Conservation (phyloP, 2,329 filamentous ascomycete genomes). For the Nigrospora oryzae region DNA sequence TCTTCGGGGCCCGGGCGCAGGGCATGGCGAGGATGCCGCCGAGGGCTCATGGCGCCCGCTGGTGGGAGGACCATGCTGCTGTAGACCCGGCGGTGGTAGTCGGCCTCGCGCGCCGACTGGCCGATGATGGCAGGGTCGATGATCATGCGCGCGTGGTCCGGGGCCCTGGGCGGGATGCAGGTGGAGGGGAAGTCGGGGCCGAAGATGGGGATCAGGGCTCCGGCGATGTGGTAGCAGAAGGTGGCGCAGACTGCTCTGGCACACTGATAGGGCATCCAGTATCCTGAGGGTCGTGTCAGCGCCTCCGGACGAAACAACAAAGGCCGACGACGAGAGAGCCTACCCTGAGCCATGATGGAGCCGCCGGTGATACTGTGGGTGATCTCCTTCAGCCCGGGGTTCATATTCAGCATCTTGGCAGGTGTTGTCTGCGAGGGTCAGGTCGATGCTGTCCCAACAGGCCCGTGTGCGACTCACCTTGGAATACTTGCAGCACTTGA, state of each 20-base stretch:
- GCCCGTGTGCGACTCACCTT: conserved; percentile 55
- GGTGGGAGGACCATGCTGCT: conserved; percentile 13
- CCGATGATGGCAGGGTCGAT: conserved; percentile 51
- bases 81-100: conserved; percentile 28
- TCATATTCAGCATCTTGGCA: conserved; percentile 70
- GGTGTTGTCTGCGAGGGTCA: conserved; percentile 62
- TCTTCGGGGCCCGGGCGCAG: conserved; percentile 17
- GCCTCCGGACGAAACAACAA: neutral
- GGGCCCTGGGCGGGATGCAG: conserved; percentile 58
- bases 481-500: conserved; percentile 79
- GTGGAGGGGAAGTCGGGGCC: conserved; percentile 68
- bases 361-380: conserved; percentile 93
- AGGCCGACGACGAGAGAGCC: conserved; percentile 9
- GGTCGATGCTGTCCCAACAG: conserved; percentile 2
- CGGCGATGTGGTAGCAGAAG: conserved; percentile 79
- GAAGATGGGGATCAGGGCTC: conserved; percentile 83
- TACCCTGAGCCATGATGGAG: conserved; percentile 82
- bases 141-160: conserved; percentile 58
- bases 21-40: conserved; percentile 10
- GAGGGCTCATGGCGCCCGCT: conserved; percentile 10
- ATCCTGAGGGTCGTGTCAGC: conserved; percentile 24
- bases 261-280: conserved; percentile 91
- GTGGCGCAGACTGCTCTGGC: conserved; percentile 82
- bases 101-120: conserved; percentile 41
- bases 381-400: conserved; percentile 78